phyloP scores from a whole-genome alignment of 208 protist genomes.

The Trypanosoma congolense region DNA sequence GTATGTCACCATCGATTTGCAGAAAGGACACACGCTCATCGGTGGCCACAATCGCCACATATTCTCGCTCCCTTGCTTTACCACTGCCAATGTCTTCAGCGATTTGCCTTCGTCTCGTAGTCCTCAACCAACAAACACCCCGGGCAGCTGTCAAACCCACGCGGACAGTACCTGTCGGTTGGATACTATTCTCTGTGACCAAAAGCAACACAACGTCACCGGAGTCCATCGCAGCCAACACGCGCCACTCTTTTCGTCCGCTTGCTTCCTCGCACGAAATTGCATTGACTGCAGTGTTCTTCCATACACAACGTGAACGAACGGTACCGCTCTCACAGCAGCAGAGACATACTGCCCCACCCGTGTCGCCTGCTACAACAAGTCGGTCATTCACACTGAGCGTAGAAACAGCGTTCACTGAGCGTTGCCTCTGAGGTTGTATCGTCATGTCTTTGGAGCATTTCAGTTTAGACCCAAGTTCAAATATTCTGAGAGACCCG shows the following conservation, averaged over 20 bases:
- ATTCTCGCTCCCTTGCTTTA: not conserved
- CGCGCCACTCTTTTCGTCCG: slow-evolving; percentile 2
- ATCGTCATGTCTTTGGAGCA: not conserved
- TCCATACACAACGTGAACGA: slow-evolving; percentile 11
- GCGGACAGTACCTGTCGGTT: slow-evolving; percentile 6
- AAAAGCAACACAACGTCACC: slow-evolving; percentile 21
- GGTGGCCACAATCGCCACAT: slow-evolving; percentile 26
- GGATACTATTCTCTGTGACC: not conserved
- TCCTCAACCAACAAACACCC: slow-evolving; percentile 32
- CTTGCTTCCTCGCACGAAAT: slow-evolving; percentile 16
- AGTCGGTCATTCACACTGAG: slow-evolving; percentile 9
- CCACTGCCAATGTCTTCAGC: not conserved
- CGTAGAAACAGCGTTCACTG: slow-evolving; percentile 33
- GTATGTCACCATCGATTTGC: slow-evolving; percentile 1
- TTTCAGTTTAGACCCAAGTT: not conserved
- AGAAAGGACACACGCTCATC: slow-evolving; percentile 32
- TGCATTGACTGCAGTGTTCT: slow-evolving; percentile 51
- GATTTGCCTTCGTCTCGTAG: slow-evolving; percentile 1
- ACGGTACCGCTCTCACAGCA: slow-evolving; percentile 11
- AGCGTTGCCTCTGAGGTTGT: slow-evolving; percentile 20
- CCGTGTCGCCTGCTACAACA: slow-evolving; percentile 58
- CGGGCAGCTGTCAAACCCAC: slow-evolving; percentile 54
- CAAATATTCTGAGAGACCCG: slow-evolving; percentile 37
- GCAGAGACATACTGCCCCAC: slow-evolving; percentile 40
- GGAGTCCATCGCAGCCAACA: slow-evolving; percentile 22